Evolutionary conservation across 2,329 filamentous ascomycete species (phyloP).

Genomic region (Leptoxyphium fumago): DNA sequence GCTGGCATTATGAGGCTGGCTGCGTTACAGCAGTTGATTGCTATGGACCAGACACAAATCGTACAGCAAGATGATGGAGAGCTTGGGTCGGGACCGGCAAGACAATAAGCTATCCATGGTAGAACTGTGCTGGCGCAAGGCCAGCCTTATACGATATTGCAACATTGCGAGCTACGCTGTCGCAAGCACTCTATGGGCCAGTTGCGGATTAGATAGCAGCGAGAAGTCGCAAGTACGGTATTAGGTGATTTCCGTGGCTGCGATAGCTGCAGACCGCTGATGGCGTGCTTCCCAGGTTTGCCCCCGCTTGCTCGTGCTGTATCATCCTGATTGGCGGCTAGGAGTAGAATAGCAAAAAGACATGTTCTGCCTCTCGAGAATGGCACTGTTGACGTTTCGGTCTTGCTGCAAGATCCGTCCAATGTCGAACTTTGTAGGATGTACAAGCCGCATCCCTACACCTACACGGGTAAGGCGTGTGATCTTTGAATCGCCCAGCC

Average conservation of each 20-base stretch:
- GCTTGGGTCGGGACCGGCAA: background rate
- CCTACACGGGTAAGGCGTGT: too few species aligned
- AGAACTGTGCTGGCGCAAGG: slow-evolving; percentile 1
- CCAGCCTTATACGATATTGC: background rate
- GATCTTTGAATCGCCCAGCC: too few species aligned
- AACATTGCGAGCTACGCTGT: background rate
- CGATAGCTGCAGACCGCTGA: background rate
- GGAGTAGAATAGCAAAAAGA: too few species aligned
- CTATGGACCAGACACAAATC: slow-evolving; percentile 1
- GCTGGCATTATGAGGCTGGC: too few species aligned
- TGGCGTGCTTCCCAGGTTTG: background rate
- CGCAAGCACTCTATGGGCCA: background rate
- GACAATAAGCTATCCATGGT: slow-evolving; percentile 1
- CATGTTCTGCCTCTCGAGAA: too few species aligned
- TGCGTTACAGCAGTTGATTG: background rate
- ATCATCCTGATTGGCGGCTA: too few species aligned
- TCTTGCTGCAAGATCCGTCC: too few species aligned
- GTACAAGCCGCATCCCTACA: too few species aligned
- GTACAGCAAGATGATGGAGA: slow-evolving; percentile 1
- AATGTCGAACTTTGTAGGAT: too few species aligned
- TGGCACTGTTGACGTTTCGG: too few species aligned
- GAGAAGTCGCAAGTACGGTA: too few species aligned
- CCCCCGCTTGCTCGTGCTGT: background rate
- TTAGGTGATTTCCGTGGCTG: background rate
- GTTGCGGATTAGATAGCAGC: too few species aligned